phyloP scores from a whole-genome alignment of 352 stramenopile genomes.

The Phytopythium helicoides region DNA sequence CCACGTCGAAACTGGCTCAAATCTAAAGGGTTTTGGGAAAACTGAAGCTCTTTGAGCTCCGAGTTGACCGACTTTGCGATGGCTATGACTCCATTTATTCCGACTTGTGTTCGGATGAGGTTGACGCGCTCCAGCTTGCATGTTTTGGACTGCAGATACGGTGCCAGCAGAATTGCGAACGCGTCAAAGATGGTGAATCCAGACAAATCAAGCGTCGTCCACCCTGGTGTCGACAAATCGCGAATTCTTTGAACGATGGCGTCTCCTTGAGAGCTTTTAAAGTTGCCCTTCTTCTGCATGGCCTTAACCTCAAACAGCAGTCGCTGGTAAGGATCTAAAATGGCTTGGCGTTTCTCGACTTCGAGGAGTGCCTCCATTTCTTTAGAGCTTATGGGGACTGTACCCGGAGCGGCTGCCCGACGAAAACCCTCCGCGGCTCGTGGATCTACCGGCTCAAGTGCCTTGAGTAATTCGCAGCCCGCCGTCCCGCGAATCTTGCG shows the following conservation, averaged over 20 bases:
- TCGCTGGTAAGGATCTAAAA: constrained; percentile 59
- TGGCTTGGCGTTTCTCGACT: constrained; percentile 53
- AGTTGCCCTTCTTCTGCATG: constrained; percentile 61
- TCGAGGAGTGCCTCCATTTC: constrained; percentile 57
- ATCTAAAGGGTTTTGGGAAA: constrained; percentile 24
- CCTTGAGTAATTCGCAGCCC: constrained; percentile 44
- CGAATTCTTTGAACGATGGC: constrained; percentile 52
- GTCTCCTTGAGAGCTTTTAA: constrained; percentile 57
- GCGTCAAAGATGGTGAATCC: constrained; percentile 56
- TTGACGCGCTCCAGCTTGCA: constrained; percentile 49
- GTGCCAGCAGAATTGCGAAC: constrained; percentile 50
- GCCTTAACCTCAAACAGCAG: constrained; percentile 67
- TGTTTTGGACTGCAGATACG: constrained; percentile 49
- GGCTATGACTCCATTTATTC: constrained; percentile 32
- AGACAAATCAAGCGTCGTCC: constrained; percentile 46
- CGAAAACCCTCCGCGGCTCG: constrained; percentile 54
- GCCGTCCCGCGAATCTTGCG: constrained; percentile 36
- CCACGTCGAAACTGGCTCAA: not conserved
- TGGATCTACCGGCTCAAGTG: constrained; percentile 53
- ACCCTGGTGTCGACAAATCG: constrained; percentile 28
- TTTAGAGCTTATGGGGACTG: constrained; percentile 6
- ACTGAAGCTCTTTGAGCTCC: constrained; percentile 43
- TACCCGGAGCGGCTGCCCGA: constrained; percentile 11
- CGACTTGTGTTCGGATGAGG: constrained; percentile 48
- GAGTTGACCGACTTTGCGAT: constrained; percentile 40